These are phyloP conservation scores for Bryoerythrophyllum caledonicum DNA, from an alignment of 225 moss, liverwort and hornwort species.

Conservation along the genomic window DNA sequence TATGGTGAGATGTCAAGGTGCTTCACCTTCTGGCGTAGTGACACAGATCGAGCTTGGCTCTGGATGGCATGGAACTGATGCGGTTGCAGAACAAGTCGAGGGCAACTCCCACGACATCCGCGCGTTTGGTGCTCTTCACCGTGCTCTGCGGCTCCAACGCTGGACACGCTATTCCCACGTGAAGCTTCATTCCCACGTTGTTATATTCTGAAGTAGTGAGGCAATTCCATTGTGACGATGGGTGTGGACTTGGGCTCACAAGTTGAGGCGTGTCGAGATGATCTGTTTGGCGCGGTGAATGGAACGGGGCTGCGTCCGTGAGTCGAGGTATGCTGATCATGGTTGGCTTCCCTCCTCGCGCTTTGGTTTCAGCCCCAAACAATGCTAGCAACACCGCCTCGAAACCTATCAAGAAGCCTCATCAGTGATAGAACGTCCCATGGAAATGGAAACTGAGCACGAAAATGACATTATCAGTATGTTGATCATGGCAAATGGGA, in stretches of 20 bases:
- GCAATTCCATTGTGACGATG: neutral
- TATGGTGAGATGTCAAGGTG: neutral
- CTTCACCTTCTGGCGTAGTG: conserved; percentile 74
- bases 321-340: conserved; percentile 78
- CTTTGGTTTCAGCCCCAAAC: conserved; percentile 74
- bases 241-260: conserved; percentile 28
- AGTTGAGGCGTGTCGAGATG: conserved; percentile 34
- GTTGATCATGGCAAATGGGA: no score
- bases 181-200: no score
- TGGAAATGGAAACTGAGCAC: no score
- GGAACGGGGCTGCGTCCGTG: conserved; percentile 76
- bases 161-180: conserved; percentile 44
- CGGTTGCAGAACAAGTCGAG: conserved; percentile 82
- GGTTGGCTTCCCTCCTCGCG: conserved; percentile 74
- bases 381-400: conserved; percentile 91
- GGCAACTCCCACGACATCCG: conserved; percentile 86
- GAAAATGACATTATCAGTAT: no score
- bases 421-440: no score
- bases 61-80: conserved; percentile 72
- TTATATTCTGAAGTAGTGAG: neutral
- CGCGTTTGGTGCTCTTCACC: conserved; percentile 85
- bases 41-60: conserved; percentile 90
- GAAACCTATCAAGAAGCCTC: conserved; percentile 42
- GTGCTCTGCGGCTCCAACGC: conserved; percentile 89
- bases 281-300: conserved; percentile 54